Evolutionary conservation across 1,284 basidiomycete genomes (phyloP), one percentile per base, ranked within the genome.

Genomic region (Tilletia caries): DNA sequence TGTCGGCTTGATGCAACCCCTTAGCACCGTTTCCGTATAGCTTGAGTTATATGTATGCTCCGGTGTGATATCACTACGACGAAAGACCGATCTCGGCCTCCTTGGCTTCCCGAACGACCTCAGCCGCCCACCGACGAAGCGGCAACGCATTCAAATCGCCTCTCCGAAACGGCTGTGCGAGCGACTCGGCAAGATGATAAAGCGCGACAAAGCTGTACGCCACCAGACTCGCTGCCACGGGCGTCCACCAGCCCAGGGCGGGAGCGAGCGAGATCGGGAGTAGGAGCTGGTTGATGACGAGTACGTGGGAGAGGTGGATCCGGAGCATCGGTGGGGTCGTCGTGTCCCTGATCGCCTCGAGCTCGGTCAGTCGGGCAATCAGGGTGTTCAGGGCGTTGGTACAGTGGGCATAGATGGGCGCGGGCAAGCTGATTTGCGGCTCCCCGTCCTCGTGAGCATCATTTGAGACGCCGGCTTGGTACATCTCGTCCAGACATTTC

Each of bases 341-440:
- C 27, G 58, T 62, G 15, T 62, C 32, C 34, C 33, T 25, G 29
- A 62, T 20, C 32, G 58, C 29, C n/a, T 62, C 58, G 29, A 62
- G 58, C 32, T 62, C 58, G 15, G 58, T 62, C 58, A 62, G 10
- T 25, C 58, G 58, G 5, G 58, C 27, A 32, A n/a, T 12, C 29
- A 62, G 58, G 58, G 58, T 37, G 58, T 62, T 62, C 29, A 62
- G 58, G 1, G 58, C 58, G 29, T 23, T 62, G 6, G 58, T 62
- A 15, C 58, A 34, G 32, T 62, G 58, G 3, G 58, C 33, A 18
- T 62, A 62, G 32, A 62, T 62, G 58, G 58, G 58, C 32, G 29
- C 58, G 32, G 29, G 20, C 18, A 62, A 29, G 18, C 20, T 25
- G 58, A 33, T 25, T 62, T 10, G 2, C n/a, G 27, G 58, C 4